phyloP scores from a whole-genome alignment of 148 eudicot species.

The Selenicereus undatus region DNA sequence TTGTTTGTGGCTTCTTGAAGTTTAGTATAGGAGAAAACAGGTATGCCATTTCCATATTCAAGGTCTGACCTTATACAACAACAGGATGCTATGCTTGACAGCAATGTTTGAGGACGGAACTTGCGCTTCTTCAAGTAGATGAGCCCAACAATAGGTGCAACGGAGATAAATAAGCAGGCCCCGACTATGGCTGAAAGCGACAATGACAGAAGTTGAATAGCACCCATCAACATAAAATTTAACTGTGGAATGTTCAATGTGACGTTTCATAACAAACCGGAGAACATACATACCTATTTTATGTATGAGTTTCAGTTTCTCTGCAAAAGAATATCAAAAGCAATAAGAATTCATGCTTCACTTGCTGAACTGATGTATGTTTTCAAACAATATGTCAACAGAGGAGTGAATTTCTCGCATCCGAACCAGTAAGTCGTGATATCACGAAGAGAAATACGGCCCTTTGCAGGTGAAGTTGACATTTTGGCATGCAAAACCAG shows the following conservation, averaged over 20 bases:
- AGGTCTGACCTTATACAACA: constrained; percentile 7
- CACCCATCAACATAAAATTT: background rate
- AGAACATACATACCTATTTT: background rate
- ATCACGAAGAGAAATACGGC: too few species aligned
- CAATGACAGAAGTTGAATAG: background rate
- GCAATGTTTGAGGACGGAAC: background rate
- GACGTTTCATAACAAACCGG: background rate
- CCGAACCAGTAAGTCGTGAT: too few species aligned
- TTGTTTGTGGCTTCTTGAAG: constrained; percentile 26
- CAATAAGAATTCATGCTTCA: too few species aligned
- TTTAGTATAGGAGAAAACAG: constrained; percentile 19
- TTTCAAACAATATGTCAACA: too few species aligned
- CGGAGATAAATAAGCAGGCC: background rate
- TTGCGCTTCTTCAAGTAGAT: constrained; percentile 9
- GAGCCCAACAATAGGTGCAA: background rate
- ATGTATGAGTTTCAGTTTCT: background rate
- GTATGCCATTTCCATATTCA: constrained; percentile 15
- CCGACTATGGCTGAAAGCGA: background rate
- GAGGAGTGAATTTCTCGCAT: too few species aligned
- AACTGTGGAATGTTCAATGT: background rate
- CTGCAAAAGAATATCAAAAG: background rate
- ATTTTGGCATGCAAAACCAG: too few species aligned
- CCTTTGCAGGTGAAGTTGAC: too few species aligned
- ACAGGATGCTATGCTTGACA: constrained; percentile 4
- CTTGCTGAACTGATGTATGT: too few species aligned